Base-by-base conservation (phyloP, 2,329 filamentous ascomycete genomes). In the Trichoderma asperellum region DNA sequence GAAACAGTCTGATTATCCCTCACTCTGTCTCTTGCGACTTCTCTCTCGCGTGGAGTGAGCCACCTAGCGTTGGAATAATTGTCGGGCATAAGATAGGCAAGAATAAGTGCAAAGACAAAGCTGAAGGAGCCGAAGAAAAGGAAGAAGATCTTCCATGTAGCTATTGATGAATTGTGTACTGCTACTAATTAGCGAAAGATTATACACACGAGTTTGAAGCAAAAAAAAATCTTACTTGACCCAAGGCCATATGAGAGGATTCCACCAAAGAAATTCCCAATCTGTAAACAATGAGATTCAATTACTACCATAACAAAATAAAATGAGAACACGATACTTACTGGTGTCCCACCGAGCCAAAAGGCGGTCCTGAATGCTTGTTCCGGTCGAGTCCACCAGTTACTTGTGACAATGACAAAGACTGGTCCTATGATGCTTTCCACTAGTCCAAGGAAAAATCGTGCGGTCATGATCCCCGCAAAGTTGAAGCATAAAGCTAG, bases 321-420 rank as follows among this genome's bases (percentile, higher is more conserved):
- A 18, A 8, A 16, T n/a, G 16, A 43, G 7, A n/a, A 10, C 18
- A 1, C 1, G n/a, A 43, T 10, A 43, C 40, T 6, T 43, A 43
- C 40, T 6, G 40, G 40, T 43, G 40, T 43, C 16, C 40, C 40
- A 10, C 40, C 40, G 40, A 43, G 40, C 40, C 40, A 43, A n/a
- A 43, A n/a, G 16, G n/a, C 57, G 0, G 57, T 60, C 5, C 57
- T 60, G 14, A 60, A 60, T 11, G 57, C 57, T 40, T 60, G 57
- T 43, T 60, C 57, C 4, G 35, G 57, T 29, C 57, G 57, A 43
- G 57, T 60, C 57, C 57, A 60, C 57, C 57, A 60, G 35, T 60
- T 60, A 27, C 57, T 43, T 5, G 57, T 60, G 35, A 60, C 57
- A n/a, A 60, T 60, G 24, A 60, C 57, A 6, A 60, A 60, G 21